These are phyloP conservation scores for Calonectria pseudoturangicola DNA, from an alignment of 2,329 filamentous ascomycete genomes.

Conservation along the genomic window DNA sequence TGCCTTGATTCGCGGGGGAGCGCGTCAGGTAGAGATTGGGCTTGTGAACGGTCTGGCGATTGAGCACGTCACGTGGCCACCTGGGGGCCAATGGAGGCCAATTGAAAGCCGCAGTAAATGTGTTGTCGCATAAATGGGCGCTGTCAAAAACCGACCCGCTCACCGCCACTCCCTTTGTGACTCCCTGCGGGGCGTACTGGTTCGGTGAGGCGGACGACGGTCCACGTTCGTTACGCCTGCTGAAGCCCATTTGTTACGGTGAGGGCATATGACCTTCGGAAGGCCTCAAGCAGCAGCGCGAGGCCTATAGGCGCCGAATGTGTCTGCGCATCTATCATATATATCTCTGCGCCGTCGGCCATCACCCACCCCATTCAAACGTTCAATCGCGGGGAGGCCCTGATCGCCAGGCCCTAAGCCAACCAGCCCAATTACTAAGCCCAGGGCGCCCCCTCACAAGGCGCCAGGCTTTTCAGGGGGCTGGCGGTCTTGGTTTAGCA, in stretches of 20 bases:
- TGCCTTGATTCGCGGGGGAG: constrained; percentile 7
- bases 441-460: constrained; percentile 1
- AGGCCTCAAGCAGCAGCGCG: background rate
- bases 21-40: constrained; percentile 24
- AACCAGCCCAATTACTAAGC: constrained; percentile 11
- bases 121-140: constrained; percentile 26
- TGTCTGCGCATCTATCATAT: background rate
- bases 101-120: background rate
- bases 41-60: constrained; percentile 7
- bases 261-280: background rate
- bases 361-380: background rate
- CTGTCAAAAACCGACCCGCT: constrained; percentile 23
- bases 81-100: constrained; percentile 5
- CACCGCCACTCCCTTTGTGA: constrained; percentile 20
- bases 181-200: constrained; percentile 16
- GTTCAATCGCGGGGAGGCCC: background rate
- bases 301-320: background rate
- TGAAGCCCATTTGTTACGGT: background rate
- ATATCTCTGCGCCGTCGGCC: background rate
- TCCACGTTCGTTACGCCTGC: constrained; percentile 13
- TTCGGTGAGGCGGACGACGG: constrained; percentile 14
- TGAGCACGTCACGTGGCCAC: constrained; percentile 15
- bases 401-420: constrained; percentile 6
- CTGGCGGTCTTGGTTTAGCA: background rate
- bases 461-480: constrained; percentile 6